Conservation (phyloP, 257 asterid species). For the Nemophila menziesii region DNA sequence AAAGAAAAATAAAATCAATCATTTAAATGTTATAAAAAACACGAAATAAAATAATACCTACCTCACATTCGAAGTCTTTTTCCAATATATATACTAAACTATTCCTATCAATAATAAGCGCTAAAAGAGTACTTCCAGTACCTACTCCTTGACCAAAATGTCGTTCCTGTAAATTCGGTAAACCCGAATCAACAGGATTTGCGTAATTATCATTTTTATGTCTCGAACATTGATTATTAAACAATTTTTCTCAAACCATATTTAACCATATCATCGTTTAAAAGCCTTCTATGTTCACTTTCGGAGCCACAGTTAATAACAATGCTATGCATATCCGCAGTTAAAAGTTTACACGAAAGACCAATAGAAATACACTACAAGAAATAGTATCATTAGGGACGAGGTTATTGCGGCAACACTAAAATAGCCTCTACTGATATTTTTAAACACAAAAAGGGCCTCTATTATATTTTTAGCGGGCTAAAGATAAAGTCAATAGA, state of each 20-base stretch:
- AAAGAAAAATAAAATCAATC: too few relatives aligned
- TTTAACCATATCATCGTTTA: constrained; percentile 71
- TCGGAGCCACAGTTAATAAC: constrained; percentile 81
- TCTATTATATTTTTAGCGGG: too few relatives aligned
- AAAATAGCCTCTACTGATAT: too few relatives aligned
- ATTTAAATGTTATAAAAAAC: too few relatives aligned
- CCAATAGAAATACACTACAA: constrained; percentile 96
- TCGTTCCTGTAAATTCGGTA: constrained; percentile 27
- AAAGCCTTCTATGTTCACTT: constrained; percentile 66
- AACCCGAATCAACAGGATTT: constrained; percentile 34
- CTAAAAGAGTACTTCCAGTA: constrained; percentile 42
- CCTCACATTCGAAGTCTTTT: constrained; percentile 86
- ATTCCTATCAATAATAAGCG: constrained; percentile 94
- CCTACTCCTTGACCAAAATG: constrained; percentile 33
- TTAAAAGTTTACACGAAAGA: constrained; percentile 87
- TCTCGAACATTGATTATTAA: too few relatives aligned
- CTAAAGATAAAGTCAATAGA: too few relatives aligned
- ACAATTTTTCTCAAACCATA: constrained; percentile 40
- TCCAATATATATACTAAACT: constrained; percentile 93
- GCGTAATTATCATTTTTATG: constrained; percentile 37
- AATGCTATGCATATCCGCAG: constrained; percentile 80
- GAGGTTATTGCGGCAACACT: too few relatives aligned
- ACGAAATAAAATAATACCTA: too few relatives aligned
- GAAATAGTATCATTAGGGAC: too few relatives aligned
- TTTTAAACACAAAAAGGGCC: too few relatives aligned